phyloP scores from a whole-genome alignment of 2,329 filamentous ascomycete genomes.

The Neopestalotiopsis sp. region DNA sequence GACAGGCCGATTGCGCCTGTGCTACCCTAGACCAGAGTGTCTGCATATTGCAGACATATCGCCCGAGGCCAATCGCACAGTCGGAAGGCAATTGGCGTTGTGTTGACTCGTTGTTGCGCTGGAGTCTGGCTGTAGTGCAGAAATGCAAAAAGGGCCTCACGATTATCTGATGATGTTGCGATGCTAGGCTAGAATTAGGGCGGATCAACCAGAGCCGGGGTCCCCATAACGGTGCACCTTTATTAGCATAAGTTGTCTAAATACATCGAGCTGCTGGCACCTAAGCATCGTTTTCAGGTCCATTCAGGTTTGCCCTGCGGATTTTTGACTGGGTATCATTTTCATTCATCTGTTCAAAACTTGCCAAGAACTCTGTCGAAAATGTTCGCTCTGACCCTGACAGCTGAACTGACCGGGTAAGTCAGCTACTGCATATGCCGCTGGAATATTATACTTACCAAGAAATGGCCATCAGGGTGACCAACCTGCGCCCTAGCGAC shows the following conservation, averaged over 20 bases:
- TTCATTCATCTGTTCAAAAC: background rate
- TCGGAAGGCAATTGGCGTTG: conserved; percentile 22
- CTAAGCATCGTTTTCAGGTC: background rate
- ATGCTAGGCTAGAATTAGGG: background rate
- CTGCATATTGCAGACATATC: conserved; percentile 61
- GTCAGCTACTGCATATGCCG: conserved; percentile 25
- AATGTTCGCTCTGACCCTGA: conserved; percentile 72
- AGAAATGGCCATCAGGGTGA: conserved; percentile 68
- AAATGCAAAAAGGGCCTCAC: background rate
- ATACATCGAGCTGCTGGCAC: background rate
- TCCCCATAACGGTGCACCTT: background rate
- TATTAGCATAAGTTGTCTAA: background rate
- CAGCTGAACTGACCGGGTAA: conserved; percentile 73
- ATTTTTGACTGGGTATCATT: background rate
- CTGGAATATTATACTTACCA: background rate
- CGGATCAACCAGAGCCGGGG: conserved; percentile 14
- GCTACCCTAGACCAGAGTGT: conserved; percentile 70
- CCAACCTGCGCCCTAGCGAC: conserved; percentile 84
- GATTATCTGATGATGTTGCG: conserved; percentile 10
- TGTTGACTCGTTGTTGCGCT: conserved; percentile 6
- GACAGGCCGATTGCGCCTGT: conserved; percentile 63
- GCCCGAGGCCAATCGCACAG: conserved; percentile 17
- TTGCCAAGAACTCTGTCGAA: conserved; percentile 20
- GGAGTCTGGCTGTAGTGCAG: background rate
- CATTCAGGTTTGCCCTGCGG: background rate